These are phyloP conservation scores for Cyberlindnera samutprakarnensis DNA, from an alignment of 805 yeast genomes.

Conservation along the genomic window DNA sequence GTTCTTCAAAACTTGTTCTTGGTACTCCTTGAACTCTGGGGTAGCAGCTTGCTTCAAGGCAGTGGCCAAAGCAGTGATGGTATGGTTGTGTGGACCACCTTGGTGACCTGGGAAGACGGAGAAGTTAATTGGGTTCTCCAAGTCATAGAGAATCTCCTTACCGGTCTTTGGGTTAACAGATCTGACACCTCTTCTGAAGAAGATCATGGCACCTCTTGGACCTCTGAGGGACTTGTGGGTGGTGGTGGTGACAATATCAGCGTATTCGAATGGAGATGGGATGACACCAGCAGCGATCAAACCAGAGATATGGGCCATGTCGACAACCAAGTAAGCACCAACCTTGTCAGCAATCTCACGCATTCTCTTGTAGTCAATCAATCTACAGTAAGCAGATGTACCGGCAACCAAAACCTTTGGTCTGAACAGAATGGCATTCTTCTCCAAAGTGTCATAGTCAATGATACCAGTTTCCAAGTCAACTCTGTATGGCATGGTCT, in stretches of 20 bases:
- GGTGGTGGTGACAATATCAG: slow-evolving; percentile 97
- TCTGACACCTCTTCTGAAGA: slow-evolving; percentile 94
- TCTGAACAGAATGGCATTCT: slow-evolving; percentile 85
- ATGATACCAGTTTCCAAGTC: slow-evolving; percentile 87
- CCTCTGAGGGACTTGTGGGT: slow-evolving; percentile 99
- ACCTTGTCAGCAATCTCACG: slow-evolving; percentile 94
- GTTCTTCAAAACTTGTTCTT: slow-evolving; percentile 77
- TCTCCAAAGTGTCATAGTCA: slow-evolving; percentile 92
- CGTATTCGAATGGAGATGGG: slow-evolving; percentile 93
- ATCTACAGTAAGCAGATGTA: slow-evolving; percentile 95
- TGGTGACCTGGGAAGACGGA: slow-evolving; percentile 99
- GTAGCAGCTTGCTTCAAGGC: slow-evolving; percentile 91
- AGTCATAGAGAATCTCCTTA: slow-evolving; percentile 81
- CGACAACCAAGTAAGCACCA: slow-evolving; percentile 92
- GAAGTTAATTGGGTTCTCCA: slow-evolving; percentile 93
- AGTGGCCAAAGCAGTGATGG: slow-evolving; percentile 94
- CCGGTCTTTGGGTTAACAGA: slow-evolving; percentile 83
- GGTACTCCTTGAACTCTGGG: slow-evolving; percentile 89
- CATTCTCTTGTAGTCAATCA: slow-evolving; percentile 95
- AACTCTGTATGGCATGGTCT: slow-evolving; percentile 97
- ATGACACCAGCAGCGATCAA: slow-evolving; percentile 92
- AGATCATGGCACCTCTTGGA: slow-evolving; percentile 99
- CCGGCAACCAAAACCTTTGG: slow-evolving; percentile 97
- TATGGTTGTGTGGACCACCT: slow-evolving; percentile 99
- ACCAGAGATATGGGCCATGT: slow-evolving; percentile 99